Evolutionary conservation across 768 basidiomycete species (phyloP), one percentile per base, ranked within the genome.

Genomic region (Cystofilobasidium bisporidii): DNA sequence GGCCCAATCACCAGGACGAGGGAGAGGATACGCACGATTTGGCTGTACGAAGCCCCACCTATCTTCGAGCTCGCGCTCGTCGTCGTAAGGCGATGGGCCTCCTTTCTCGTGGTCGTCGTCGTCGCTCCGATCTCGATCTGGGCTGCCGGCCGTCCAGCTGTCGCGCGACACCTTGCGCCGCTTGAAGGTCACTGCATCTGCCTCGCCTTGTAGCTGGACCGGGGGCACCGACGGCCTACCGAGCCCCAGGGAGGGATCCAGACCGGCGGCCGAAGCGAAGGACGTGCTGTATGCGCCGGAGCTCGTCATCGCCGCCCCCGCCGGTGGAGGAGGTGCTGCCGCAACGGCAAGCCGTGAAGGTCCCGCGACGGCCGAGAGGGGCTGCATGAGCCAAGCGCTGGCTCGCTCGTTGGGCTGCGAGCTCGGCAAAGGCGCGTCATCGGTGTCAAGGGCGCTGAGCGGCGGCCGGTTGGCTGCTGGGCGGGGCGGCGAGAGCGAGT

Each of bases 101-200:
- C n/a, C n/a, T n/a, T n/a, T n/a, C n/a, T n/a, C n/a, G n/a, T n/a
- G n/a, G n/a, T n/a, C n/a, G 15, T 17, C 41, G 18, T 14, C 41
- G 14, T 14, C 41, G 11, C 3, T 3, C 8, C 41, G 41, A 6
- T 43, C 8, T 14, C 15, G 47, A 22, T 48, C 47, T 9, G 47
- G 47, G n/a, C 47, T 48, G 47, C n/a, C 47, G 47, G 47, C 20
- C 47, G 47, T 48, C 47, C 47, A 48, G 47, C 47, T 48, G 8
- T 48, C 47, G n/a, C n/a, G 47, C 47, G 47, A 48, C 10, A 48
- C 47, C 47, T 48, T 48, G 47, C 47, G 47, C 6, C 47, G 47
- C 47, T 48, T 48, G 4, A 14, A 10, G 10, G 4, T 24, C 10
- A 6, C 22, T 14, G 20, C 47, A n/a, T 48, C n/a, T 22, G 47